Base-by-base conservation (phyloP, 2,329 filamentous ascomycete genomes). In the Colletotrichum trifolii region DNA sequence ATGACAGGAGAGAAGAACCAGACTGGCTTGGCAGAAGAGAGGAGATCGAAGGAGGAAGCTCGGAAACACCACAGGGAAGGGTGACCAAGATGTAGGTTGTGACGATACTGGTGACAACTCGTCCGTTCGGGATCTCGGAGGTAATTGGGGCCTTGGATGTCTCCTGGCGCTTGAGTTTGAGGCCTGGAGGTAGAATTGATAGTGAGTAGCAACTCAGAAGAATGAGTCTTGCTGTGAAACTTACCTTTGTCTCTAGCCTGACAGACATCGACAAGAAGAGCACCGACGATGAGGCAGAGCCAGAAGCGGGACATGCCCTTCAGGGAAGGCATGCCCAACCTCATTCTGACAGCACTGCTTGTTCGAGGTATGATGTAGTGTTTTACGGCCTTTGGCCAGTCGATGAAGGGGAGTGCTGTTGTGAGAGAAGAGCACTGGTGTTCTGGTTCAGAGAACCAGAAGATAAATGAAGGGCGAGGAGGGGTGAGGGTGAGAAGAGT, bases 201-300 rank as follows among this genome's bases (percentile, higher is more conserved):
- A 54, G 25, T 6, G 33, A 13, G n/a, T 4, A 2, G 43, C 3
- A 46, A 4, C 3, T 34, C 6, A 1, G 8, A 10, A 34, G 11
- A 35, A 3, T 2, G n/a, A 9, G 7, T n/a, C 3, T 5, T 33
- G 0, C 3, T 9, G 35, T 47, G 33, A 13, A 0, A 5, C 42
- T 59, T 38, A 59, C 54, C 54, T n/a, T n/a, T 25, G 34, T 17
- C 40, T 12, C 52, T n/a, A 36, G 58, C 58, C 52, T 52, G 58
- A 36, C 25, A 53, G 15, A 8, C 10, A 12, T 35, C 11, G 2
- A 39, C 1, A 4, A 62, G n/a, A 11, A 56, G 36, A 2, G 35
- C 6, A 5, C 38, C 4, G 1, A 43, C 1, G 8, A 48, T 2
- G 11, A 57, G 36, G 2, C 17, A 2, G 6, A 57, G 43, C 12